These are phyloP conservation scores for Pneumocystis carinii DNA, from an alignment of 1,139 yeast species.

Conservation along the genomic window DNA sequence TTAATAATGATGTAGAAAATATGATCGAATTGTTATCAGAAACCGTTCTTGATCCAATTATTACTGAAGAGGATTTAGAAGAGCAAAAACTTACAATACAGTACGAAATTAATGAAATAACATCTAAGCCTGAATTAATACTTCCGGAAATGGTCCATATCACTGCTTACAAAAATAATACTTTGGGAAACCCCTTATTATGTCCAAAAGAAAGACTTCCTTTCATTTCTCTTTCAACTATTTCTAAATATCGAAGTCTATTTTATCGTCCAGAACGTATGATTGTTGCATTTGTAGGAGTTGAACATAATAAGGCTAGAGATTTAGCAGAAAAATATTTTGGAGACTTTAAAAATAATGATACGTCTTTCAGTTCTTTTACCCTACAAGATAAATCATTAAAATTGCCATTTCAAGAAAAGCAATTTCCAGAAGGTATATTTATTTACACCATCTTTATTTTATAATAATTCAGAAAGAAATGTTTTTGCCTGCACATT, in stretches of 20 bases:
- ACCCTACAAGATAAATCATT: background rate
- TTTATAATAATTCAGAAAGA: background rate
- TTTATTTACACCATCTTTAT: background rate
- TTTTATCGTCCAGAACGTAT: slow-evolving; percentile 70
- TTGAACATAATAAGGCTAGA: slow-evolving; percentile 55
- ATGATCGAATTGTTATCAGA: slow-evolving; percentile 74
- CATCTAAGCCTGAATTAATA: slow-evolving; percentile 71
- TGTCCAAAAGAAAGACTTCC: slow-evolving; percentile 62
- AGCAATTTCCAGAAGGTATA: background rate
- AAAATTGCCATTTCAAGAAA: slow-evolving; percentile 1
- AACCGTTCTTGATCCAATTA: slow-evolving; percentile 55
- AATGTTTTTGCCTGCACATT: slow-evolving; percentile 32
- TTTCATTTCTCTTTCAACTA: slow-evolving; percentile 36
- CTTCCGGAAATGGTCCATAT: slow-evolving; percentile 79
- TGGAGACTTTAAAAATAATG: slow-evolving; percentile 39
- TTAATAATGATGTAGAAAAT: slow-evolving; percentile 66
- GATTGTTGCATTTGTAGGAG: slow-evolving; percentile 82
- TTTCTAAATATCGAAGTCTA: slow-evolving; percentile 47
- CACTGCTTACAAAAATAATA: slow-evolving; percentile 56
- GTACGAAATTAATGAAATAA: slow-evolving; percentile 70
- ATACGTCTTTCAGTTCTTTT: background rate
- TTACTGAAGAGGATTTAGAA: slow-evolving; percentile 53
- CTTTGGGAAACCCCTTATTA: slow-evolving; percentile 73
- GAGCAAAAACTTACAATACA: slow-evolving; percentile 63
- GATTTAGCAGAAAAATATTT: slow-evolving; percentile 47